Evolutionary conservation across 176 grass and related monocot species (phyloP).

Genomic region (Thalia dealbata): DNA sequence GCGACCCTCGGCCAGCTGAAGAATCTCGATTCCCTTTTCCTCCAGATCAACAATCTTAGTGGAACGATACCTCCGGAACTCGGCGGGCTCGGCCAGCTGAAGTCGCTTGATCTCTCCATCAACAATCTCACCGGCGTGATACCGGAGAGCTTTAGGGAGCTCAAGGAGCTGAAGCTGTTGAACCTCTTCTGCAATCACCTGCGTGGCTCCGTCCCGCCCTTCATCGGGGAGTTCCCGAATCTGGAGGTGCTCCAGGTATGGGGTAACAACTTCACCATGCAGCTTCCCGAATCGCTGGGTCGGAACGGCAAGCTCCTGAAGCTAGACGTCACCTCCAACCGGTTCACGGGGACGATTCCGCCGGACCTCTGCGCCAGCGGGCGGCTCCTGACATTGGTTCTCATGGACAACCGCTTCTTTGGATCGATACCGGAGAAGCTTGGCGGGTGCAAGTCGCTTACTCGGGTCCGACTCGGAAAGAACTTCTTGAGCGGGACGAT

Average conservation of each 20-base stretch:
- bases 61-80: conserved; percentile 46
- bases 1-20: conserved; percentile 34
- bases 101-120: conserved; percentile 61
- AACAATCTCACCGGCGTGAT: conserved; percentile 79
- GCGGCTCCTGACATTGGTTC: conserved; percentile 39
- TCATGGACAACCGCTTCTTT: conserved; percentile 80
- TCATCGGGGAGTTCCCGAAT: conserved; percentile 32
- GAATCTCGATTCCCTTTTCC: conserved; percentile 54
- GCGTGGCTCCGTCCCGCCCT: conserved; percentile 37
- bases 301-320: conserved; percentile 41
- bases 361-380: conserved; percentile 42
- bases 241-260: conserved; percentile 65
- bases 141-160: conserved; percentile 28
- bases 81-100: conserved; percentile 25
- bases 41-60: conserved; percentile 44
- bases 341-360: conserved; percentile 51
- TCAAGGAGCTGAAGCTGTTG: conserved; percentile 39
- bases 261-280: conserved; percentile 74
- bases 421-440: conserved; percentile 54
- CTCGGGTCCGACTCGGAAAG: conserved; percentile 46
- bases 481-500: conserved; percentile 55
- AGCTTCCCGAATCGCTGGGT: conserved; percentile 37
- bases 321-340: conserved; percentile 62
- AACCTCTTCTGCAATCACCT: conserved; percentile 73
- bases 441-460: conserved; percentile 60